A percentile compares a stretch with the other conserved stretches of the same genome.
These are phyloP conservation scores for Narthecium ossifragum DNA, from an alignment of 106 monocot genomes.

Conservation along the genomic window DNA sequence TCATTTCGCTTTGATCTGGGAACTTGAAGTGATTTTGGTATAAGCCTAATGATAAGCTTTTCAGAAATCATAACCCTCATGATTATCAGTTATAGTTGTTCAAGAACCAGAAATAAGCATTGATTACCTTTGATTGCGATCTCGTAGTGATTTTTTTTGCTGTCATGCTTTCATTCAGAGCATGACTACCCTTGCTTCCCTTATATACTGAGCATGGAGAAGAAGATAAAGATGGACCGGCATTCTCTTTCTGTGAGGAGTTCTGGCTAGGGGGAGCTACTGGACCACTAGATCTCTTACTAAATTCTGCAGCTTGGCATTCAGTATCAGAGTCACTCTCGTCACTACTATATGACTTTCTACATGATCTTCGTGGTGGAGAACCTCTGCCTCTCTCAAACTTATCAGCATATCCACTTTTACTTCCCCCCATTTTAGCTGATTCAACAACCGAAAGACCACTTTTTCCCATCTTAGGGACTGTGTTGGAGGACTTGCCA, in stretches of 20 bases:
- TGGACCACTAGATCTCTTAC: conserved; percentile 4
- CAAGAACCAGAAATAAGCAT: neutral
- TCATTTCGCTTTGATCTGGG: no score
- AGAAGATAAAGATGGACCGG: conserved; percentile 6
- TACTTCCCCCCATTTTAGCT: conserved; percentile 3
- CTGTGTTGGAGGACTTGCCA: conserved; percentile 11
- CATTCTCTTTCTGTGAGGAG: conserved; percentile 7
- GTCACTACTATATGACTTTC: neutral
- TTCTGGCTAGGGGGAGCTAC: conserved; percentile 5
- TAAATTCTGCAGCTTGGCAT: neutral
- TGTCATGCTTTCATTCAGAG: conserved; percentile 3
- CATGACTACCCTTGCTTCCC: conserved; percentile 1
- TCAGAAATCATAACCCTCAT: no score
- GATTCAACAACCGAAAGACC: conserved; percentile 3
- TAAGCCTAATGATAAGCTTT: no score
- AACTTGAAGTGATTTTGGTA: neutral
- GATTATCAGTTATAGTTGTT: neutral
- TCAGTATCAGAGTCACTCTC: conserved; percentile 27
- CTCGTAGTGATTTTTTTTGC: conserved; percentile 16
- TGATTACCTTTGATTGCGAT: conserved; percentile 30
- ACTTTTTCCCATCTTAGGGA: conserved; percentile 13
- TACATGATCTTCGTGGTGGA: conserved; percentile 5
- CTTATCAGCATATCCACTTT: conserved; percentile 2
- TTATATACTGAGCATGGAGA: no score
- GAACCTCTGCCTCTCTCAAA: conserved; percentile 4